Conservation (phyloP, 129 eudicot genomes). For the Gnaphalium uliginosum region DNA sequence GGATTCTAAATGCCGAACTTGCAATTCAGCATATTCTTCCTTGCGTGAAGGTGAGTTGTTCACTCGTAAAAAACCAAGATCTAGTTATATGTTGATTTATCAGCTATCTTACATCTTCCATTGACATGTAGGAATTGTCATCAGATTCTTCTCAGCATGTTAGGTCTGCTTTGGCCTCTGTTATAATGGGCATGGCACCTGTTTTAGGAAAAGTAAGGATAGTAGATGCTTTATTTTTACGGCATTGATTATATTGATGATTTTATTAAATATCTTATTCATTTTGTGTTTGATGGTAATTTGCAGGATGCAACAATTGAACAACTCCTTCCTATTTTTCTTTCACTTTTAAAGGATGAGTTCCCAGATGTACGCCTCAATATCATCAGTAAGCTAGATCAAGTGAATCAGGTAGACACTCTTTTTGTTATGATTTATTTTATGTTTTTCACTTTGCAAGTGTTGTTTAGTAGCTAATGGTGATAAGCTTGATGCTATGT, state of each 20-base stretch:
- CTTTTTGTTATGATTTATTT: background rate
- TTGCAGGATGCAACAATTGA: slow-evolving; percentile 94
- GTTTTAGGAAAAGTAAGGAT: slow-evolving; percentile 81
- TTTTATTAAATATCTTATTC: background rate
- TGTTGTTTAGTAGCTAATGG: background rate
- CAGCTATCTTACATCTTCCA: slow-evolving; percentile 6
- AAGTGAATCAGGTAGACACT: slow-evolving; percentile 81
- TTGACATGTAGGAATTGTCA: slow-evolving; percentile 71
- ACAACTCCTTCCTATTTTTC: slow-evolving; percentile 94
- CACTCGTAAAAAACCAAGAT: background rate
- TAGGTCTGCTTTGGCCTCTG: slow-evolving; percentile 97
- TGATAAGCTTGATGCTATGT: background rate
- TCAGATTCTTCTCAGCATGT: slow-evolving; percentile 99
- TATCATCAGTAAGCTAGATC: slow-evolving; percentile 93
- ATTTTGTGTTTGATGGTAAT: slow-evolving; percentile 7
- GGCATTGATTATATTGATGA: background rate
- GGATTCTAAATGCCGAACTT: slow-evolving; percentile 78
- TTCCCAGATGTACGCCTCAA: slow-evolving; percentile 96
- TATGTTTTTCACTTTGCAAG: background rate
- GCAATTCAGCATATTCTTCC: slow-evolving; percentile 93
- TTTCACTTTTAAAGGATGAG: slow-evolving; percentile 86
- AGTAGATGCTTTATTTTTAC: background rate
- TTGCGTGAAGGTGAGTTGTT: slow-evolving; percentile 70
- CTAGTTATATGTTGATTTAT: background rate
- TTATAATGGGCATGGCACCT: slow-evolving; percentile 99